These are phyloP conservation scores for Hysterium pulicare DNA, from an alignment of 2,329 filamentous ascomycete species.

Conservation along the genomic window DNA sequence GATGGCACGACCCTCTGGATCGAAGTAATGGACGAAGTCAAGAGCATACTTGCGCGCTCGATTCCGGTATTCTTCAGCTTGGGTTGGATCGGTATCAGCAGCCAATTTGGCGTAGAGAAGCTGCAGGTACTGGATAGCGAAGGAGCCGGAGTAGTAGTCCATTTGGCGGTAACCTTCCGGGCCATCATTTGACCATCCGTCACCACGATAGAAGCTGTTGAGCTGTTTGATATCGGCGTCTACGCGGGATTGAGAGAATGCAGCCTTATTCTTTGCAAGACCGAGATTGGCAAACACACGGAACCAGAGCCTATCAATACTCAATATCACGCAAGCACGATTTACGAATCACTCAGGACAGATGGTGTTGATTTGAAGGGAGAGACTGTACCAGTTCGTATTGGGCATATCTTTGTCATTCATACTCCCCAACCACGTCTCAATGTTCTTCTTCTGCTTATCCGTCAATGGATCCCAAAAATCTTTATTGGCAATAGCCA, in stretches of 20 bases:
- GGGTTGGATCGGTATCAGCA: conserved; percentile 59
- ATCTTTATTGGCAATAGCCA: conserved; percentile 62
- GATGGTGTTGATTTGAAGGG: neutral
- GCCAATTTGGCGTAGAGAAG: conserved; percentile 72
- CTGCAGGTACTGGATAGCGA: conserved; percentile 78
- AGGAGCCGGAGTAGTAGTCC: conserved; percentile 81
- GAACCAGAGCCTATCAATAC: conserved; percentile 68
- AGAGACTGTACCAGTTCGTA: conserved; percentile 60
- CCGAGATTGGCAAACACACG: conserved; percentile 80
- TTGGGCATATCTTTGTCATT: conserved; percentile 69
- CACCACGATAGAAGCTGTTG: conserved; percentile 77
- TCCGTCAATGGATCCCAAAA: conserved; percentile 66
- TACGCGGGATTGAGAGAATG: conserved; percentile 65
- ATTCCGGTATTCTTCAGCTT: conserved; percentile 66
- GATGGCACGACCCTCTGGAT: conserved; percentile 66
- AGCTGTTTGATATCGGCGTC: conserved; percentile 74
- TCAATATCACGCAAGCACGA: conserved; percentile 7
- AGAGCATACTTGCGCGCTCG: conserved; percentile 64
- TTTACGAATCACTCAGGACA: neutral
- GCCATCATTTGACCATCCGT: conserved; percentile 79
- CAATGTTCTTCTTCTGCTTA: conserved; percentile 63
- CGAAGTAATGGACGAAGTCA: conserved; percentile 74
- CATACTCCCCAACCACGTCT: conserved; percentile 71
- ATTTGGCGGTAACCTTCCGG: conserved; percentile 77
- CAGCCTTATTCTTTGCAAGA: conserved; percentile 69